Evolutionary conservation across 352 stramenopile species (phyloP).

Genomic region (Phytopythium delawarense): DNA sequence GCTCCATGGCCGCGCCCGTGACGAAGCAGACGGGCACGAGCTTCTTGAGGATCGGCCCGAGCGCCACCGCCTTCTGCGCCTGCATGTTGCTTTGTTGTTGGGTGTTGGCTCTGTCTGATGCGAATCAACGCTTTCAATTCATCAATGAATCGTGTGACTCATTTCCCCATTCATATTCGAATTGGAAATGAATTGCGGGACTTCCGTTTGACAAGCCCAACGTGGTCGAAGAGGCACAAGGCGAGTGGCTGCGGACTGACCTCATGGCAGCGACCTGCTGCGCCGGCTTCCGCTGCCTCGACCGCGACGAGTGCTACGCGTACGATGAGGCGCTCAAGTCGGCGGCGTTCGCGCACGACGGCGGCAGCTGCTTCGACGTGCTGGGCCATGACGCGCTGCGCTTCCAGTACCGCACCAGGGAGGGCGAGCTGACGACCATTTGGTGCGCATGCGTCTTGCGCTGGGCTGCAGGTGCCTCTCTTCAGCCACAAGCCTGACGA

Average conservation of each 20-base stretch:
- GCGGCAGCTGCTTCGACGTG: constrained; percentile 26
- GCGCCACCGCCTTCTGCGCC: constrained; percentile 33
- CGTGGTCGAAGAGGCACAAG: constrained; percentile 11
- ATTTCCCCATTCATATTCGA: neutral
- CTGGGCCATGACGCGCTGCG: constrained; percentile 22
- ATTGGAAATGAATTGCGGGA: neutral
- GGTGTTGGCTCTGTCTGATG: neutral
- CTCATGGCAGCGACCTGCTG: constrained; percentile 15
- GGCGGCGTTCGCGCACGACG: constrained; percentile 29
- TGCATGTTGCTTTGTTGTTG: constrained; percentile 16
- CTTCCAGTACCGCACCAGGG: constrained; percentile 36
- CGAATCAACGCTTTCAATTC: constrained; percentile 7
- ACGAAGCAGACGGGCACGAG: constrained; percentile 84
- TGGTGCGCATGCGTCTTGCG: constrained; percentile 12
- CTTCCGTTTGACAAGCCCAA: neutral
- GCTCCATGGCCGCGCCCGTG: constrained; percentile 76
- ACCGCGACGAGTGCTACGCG: constrained; percentile 56
- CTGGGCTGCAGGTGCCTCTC: neutral
- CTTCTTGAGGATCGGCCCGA: constrained; percentile 77
- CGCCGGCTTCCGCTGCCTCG: constrained; percentile 46
- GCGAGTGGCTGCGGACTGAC: constrained; percentile 12
- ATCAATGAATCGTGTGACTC: constrained; percentile 13
- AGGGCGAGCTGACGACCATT: constrained; percentile 32
- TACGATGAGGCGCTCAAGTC: constrained; percentile 45
- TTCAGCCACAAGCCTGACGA: neutral